Evolutionary conservation across 2,329 filamentous ascomycete species (phyloP).

Genomic region (Thermomyces lanuginosus): DNA sequence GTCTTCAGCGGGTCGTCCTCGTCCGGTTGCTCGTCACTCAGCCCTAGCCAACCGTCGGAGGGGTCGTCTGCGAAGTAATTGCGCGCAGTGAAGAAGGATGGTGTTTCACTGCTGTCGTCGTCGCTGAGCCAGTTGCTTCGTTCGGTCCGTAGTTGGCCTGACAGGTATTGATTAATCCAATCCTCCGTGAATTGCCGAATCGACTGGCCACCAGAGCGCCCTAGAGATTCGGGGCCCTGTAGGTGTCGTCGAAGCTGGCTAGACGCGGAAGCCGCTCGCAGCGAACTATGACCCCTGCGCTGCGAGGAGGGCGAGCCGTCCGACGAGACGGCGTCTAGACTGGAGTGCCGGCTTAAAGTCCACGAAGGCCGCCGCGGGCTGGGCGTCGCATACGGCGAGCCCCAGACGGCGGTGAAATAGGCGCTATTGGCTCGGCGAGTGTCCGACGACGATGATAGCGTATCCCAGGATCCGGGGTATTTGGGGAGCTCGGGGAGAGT

Average conservation of each 20-base stretch:
- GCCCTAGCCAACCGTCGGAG: conserved; percentile 29
- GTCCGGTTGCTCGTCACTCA: conserved; percentile 23
- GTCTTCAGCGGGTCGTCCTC: conserved; percentile 26
- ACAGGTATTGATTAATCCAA: conserved; percentile 74
- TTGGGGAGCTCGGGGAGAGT: conserved; percentile 18
- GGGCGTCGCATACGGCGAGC: conserved; percentile 65
- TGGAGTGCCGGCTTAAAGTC: conserved; percentile 29
- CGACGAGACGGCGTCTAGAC: conserved; percentile 22
- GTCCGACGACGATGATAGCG: conserved; percentile 24
- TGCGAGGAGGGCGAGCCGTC: conserved; percentile 21
- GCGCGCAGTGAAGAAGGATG: conserved; percentile 37
- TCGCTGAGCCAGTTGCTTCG: conserved; percentile 73
- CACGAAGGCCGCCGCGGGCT: conserved; percentile 30
- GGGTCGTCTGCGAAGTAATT: conserved; percentile 26
- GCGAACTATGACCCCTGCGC: conserved; percentile 13
- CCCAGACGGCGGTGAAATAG: conserved; percentile 69
- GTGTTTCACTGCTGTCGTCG: conserved; percentile 56
- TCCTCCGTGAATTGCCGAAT: conserved; percentile 54
- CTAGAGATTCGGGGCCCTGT: conserved; percentile 14
- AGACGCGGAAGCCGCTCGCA: conserved; percentile 14
- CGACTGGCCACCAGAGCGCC: conserved; percentile 17
- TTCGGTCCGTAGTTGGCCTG: conserved; percentile 52
- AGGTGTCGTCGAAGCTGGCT: conserved; percentile 11
- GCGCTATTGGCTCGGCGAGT: conserved; percentile 31
- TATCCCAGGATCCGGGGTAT: conserved; percentile 19